These are phyloP conservation scores for Beauveria medogensis DNA, from an alignment of 2,329 filamentous ascomycete species.

Conservation along the genomic window DNA sequence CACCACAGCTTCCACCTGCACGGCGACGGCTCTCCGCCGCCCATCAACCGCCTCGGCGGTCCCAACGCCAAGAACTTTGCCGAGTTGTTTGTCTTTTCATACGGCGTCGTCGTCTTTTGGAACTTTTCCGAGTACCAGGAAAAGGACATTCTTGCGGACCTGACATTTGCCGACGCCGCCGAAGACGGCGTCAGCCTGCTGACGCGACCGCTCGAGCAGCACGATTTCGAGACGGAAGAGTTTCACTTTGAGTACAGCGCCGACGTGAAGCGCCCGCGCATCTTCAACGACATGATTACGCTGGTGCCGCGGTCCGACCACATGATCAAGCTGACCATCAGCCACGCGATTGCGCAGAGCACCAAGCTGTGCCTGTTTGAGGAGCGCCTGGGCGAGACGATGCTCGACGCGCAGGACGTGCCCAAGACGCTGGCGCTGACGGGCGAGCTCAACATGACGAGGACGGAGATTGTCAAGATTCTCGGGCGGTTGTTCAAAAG, in stretches of 20 bases:
- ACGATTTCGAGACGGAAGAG: slow-evolving; percentile 94
- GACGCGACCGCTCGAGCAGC: slow-evolving; percentile 71
- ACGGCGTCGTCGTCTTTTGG: slow-evolving; percentile 97
- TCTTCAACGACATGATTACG: slow-evolving; percentile 99
- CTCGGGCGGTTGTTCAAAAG: slow-evolving; percentile 86
- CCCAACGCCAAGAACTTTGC: slow-evolving; percentile 72
- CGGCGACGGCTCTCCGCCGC: slow-evolving; percentile 36
- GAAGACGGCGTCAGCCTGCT: slow-evolving; percentile 60
- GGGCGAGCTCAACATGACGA: slow-evolving; percentile 81
- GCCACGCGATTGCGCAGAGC: slow-evolving; percentile 93
- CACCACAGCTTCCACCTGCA: slow-evolving; percentile 20
- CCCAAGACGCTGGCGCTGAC: slow-evolving; percentile 84
- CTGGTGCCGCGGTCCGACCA: slow-evolving; percentile 82
- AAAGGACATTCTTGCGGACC: slow-evolving; percentile 89
- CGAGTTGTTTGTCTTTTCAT: slow-evolving; percentile 95
- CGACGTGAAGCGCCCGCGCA: slow-evolving; percentile 74
- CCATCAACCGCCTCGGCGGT: slow-evolving; percentile 48
- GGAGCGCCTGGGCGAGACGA: slow-evolving; percentile 89
- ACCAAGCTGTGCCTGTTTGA: slow-evolving; percentile 96
- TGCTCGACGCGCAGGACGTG: slow-evolving; percentile 86
- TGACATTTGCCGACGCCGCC: slow-evolving; percentile 74
- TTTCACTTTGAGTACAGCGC: slow-evolving; percentile 97
- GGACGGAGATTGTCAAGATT: slow-evolving; percentile 87
- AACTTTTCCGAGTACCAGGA: slow-evolving; percentile 96
- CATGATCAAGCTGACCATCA: slow-evolving; percentile 98